phyloP scores from a whole-genome alignment of 2,329 filamentous ascomycete genomes.

The Thelonectria olida region DNA sequence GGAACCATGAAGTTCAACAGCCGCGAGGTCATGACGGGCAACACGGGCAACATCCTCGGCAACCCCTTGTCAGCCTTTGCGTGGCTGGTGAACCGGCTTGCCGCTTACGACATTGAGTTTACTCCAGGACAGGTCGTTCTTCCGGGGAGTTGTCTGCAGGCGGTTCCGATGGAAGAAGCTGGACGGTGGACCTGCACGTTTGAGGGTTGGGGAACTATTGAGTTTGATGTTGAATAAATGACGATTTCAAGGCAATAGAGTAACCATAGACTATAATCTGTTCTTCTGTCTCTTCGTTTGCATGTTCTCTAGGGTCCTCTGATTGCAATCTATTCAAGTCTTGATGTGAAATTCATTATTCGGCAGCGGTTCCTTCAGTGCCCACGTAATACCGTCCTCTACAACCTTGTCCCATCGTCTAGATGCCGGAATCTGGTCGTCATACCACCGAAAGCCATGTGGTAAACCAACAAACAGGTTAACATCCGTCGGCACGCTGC shows the following conservation, averaged over 20 bases:
- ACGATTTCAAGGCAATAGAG: neutral
- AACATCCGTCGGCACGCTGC: constrained; percentile 35
- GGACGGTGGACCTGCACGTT: constrained; percentile 37
- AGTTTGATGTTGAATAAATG: constrained; percentile 35
- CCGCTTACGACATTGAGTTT: constrained; percentile 35
- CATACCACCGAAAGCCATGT: constrained; percentile 22
- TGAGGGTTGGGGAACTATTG: constrained; percentile 36
- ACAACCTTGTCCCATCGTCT: constrained; percentile 21
- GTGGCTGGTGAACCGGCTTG: constrained; percentile 38
- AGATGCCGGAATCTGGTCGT: constrained; percentile 17
- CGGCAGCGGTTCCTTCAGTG: neutral
- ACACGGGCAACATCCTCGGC: constrained; percentile 39
- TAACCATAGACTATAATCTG: too few relatives aligned
- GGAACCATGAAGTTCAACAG: constrained; percentile 37
- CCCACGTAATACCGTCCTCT: constrained; percentile 22
- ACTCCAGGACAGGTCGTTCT: constrained; percentile 36
- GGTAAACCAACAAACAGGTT: constrained; percentile 22
- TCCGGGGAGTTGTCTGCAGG: constrained; percentile 38
- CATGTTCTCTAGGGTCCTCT: too few relatives aligned
- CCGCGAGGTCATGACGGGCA: constrained; percentile 36
- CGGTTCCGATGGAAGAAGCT: constrained; percentile 33
- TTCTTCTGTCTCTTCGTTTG: neutral
- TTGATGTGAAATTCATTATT: constrained; percentile 16
- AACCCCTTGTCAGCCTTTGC: constrained; percentile 37
- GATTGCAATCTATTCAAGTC: too few relatives aligned